A percentile compares a stretch with the other conserved stretches of the same genome.
Evolutionary conservation across 2,329 filamentous ascomycete species (phyloP).

Genomic region (Colletotrichum sp.): DNA sequence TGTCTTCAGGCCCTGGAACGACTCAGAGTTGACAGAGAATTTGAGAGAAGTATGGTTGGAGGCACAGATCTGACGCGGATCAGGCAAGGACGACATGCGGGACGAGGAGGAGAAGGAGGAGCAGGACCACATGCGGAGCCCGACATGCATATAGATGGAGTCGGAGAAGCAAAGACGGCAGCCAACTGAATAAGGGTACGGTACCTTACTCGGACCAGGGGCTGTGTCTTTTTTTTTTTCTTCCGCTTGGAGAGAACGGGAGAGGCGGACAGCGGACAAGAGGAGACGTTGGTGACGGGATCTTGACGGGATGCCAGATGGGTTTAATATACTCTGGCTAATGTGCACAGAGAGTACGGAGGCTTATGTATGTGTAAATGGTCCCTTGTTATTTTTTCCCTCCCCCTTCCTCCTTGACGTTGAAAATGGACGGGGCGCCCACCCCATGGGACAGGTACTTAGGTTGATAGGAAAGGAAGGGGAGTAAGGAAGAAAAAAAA

Average conservation of each 20-base stretch:
- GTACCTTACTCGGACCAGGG: background rate
- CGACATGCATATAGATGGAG: constrained; percentile 18
- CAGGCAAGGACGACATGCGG: constrained; percentile 21
- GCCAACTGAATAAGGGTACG: constrained; percentile 13
- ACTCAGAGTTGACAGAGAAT: constrained; percentile 9
- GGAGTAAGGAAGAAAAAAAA: background rate
- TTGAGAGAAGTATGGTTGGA: constrained; percentile 7
- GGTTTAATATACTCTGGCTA: constrained; percentile 18
- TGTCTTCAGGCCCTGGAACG: constrained; percentile 3
- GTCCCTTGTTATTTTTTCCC: background rate
- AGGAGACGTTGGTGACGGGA: background rate
- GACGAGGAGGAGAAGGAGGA: constrained; percentile 14
- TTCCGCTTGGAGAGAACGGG: background rate
- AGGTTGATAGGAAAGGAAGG: background rate
- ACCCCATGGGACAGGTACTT: background rate
- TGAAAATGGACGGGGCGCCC: constrained; percentile 2
- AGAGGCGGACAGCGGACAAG: background rate
- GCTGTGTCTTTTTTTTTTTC: background rate
- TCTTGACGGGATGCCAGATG: background rate
- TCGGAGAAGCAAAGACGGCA: constrained; percentile 15
- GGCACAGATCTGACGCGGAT: constrained; percentile 15
- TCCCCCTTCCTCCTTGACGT: background rate
- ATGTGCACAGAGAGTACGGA: background rate
- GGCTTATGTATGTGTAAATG: constrained; percentile 2
- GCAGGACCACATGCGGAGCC: constrained; percentile 17